Percentiles rank a stretch among this genome's conserved stretches.
phyloP scores from a whole-genome alignment of 805 yeast genomes.

The Cyberlindnera maclurae region DNA sequence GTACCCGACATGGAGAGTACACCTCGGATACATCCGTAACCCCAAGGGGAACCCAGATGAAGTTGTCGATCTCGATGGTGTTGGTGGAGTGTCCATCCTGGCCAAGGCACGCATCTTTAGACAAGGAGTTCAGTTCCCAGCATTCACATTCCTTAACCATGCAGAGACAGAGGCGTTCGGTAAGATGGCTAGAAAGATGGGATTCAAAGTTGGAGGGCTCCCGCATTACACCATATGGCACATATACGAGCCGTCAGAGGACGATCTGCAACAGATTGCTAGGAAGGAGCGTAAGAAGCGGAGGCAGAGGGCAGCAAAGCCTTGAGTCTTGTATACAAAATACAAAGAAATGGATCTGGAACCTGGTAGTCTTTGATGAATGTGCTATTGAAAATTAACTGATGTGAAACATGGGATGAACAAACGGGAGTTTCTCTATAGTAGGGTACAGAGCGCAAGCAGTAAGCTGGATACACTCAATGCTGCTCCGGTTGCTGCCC shows the following conservation, averaged over 20 bases:
- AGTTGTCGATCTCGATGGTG: conserved; percentile 71
- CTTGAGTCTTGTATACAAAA: no score
- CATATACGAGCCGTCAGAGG: conserved; percentile 83
- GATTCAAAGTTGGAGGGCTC: conserved; percentile 76
- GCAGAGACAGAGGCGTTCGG: conserved; percentile 90
- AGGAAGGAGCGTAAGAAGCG: conserved; percentile 60
- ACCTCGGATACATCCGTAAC: conserved; percentile 66
- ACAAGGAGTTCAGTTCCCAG: conserved; percentile 79
- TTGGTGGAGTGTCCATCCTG: conserved; percentile 79
- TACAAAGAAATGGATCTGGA: no score
- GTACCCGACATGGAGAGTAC: conserved; percentile 81
- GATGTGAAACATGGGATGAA: no score
- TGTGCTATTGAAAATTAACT: no score
- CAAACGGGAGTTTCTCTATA: no score
- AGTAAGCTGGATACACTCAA: no score
- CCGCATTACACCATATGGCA: conserved; percentile 92
- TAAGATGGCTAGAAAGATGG: conserved; percentile 71
- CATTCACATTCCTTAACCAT: conserved; percentile 75
- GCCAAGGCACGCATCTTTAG: conserved; percentile 71
- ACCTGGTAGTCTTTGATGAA: not conserved
- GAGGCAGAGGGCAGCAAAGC: conserved; percentile 24
- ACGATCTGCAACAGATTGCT: conserved; percentile 66
- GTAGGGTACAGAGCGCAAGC: no score
- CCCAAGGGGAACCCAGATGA: conserved; percentile 54
- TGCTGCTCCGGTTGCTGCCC: no score